Evolutionary conservation across 2,329 filamentous ascomycete species (phyloP).

Genomic region (Colletotrichum siamense): DNA sequence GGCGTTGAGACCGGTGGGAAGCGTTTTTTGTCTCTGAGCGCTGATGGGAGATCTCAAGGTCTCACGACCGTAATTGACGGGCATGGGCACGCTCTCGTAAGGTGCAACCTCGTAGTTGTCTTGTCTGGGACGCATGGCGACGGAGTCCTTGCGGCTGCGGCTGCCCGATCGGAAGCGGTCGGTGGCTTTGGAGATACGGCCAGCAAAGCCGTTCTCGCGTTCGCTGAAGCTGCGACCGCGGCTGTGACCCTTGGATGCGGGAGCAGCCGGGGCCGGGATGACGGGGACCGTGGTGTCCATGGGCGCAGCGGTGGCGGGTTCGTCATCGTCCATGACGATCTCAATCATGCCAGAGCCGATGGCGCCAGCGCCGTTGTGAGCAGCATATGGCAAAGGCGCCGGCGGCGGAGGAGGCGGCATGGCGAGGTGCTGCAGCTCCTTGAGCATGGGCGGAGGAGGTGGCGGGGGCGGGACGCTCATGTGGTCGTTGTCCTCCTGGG

Average conservation of each 20-base stretch:
- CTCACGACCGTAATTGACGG: conserved; percentile 43
- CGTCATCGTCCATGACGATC: conserved; percentile 69
- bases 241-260: conserved; percentile 50
- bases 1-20: conserved; percentile 56
- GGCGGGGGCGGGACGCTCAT: conserved; percentile 54
- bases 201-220: conserved; percentile 51
- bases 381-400: conserved; percentile 56
- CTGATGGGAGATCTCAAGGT: conserved; percentile 36
- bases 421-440: conserved; percentile 68
- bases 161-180: conserved; percentile 67
- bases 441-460: conserved; percentile 58
- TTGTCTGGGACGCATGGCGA: conserved; percentile 44
- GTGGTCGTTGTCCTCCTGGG: conserved; percentile 41
- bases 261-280: conserved; percentile 50
- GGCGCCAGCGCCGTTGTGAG: conserved; percentile 46
- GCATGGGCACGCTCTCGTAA: conserved; percentile 48
- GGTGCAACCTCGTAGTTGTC: conserved; percentile 37
- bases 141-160: conserved; percentile 55
- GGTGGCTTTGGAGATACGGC: conserved; percentile 61
- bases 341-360: conserved; percentile 64
- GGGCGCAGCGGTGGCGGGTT: conserved; percentile 36
- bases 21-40: conserved; percentile 34
- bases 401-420: conserved; percentile 67
- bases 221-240: conserved; percentile 63
- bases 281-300: conserved; percentile 51